Conservation (phyloP, 2,329 filamentous ascomycete species). For the Lecanicillium sp. region DNA sequence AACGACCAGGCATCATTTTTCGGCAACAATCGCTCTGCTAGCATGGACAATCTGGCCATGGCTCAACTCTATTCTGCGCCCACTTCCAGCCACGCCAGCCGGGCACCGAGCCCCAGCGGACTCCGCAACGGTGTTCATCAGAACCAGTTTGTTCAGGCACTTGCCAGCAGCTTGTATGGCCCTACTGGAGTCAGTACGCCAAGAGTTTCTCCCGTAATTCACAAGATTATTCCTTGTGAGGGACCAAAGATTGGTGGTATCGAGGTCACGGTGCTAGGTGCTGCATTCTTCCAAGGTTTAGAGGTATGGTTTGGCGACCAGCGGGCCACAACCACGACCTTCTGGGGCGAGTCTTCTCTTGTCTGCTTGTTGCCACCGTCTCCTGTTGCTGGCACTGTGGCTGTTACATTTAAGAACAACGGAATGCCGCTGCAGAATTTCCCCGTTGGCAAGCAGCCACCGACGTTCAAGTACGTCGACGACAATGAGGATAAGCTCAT, state of each 20-base stretch:
- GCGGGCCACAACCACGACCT: slow-evolving; percentile 63
- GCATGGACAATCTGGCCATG: slow-evolving; percentile 56
- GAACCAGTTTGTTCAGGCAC: slow-evolving; percentile 37
- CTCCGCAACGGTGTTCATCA: slow-evolving; percentile 36
- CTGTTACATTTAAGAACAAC: slow-evolving; percentile 59
- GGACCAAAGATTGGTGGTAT: slow-evolving; percentile 77
- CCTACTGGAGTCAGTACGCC: slow-evolving; percentile 40
- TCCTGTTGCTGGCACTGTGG: slow-evolving; percentile 56
- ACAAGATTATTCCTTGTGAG: slow-evolving; percentile 76
- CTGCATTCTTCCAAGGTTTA: slow-evolving; percentile 65
- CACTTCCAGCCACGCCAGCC: slow-evolving; percentile 63
- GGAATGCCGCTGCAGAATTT: slow-evolving; percentile 29
- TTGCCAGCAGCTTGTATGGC: slow-evolving; percentile 40
- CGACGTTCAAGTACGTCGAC: slow-evolving; percentile 65
- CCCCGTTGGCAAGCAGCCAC: slow-evolving; percentile 30
- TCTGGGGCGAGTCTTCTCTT: slow-evolving; percentile 71
- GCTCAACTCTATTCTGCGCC: slow-evolving; percentile 64
- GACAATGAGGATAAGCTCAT: slow-evolving; percentile 62
- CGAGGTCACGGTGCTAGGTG: slow-evolving; percentile 78
- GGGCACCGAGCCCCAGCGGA: slow-evolving; percentile 63
- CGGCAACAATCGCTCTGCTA: slow-evolving; percentile 49
- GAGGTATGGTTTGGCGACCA: slow-evolving; percentile 75
- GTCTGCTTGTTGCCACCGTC: slow-evolving; percentile 72
- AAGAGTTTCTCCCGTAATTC: slow-evolving; percentile 52
- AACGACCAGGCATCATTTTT: slow-evolving; percentile 52